Conservation (phyloP, 139 green algal genomes). For the Pleodorina starrii region DNA sequence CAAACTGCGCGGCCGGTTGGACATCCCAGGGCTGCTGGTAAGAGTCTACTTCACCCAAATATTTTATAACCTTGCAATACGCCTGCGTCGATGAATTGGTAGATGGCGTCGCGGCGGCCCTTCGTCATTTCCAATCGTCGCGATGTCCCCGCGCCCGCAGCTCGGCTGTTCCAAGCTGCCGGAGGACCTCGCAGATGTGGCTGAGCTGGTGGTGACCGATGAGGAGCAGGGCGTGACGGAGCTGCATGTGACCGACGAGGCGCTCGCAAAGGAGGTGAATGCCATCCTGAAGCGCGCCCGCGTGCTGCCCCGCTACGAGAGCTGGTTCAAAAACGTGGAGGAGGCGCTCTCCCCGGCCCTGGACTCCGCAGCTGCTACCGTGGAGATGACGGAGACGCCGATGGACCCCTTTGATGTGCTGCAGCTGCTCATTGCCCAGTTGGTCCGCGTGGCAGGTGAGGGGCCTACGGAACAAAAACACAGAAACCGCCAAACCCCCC, state of each 20-base stretch:
- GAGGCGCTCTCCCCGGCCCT: background rate
- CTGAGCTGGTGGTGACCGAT: background rate
- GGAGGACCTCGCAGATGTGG: slow-evolving; percentile 1
- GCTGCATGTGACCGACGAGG: slow-evolving; percentile 22
- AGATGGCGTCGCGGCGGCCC: too few relatives aligned
- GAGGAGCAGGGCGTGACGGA: slow-evolving; percentile 25
- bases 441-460: slow-evolving; percentile 23
- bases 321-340: background rate
- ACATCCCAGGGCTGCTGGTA: slow-evolving; percentile 33
- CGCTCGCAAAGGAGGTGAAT: background rate
- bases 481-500: too few relatives aligned
- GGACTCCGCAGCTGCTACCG: background rate
- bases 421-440: slow-evolving; percentile 4
- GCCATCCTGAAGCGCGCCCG: background rate
- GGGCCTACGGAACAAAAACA: too few relatives aligned
- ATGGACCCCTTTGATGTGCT: slow-evolving; percentile 47
- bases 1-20: background rate
- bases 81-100: too few relatives aligned
- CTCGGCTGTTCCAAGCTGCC: slow-evolving; percentile 10
- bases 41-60: too few relatives aligned
- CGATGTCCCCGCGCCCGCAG: too few relatives aligned
- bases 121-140: too few relatives aligned
- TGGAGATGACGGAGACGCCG: slow-evolving; percentile 24
- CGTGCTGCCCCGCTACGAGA: background rate
- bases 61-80: too few relatives aligned